phyloP scores from a whole-genome alignment of 1,284 basidiomycete genomes.

The Ceratobasidium theobromae region DNA sequence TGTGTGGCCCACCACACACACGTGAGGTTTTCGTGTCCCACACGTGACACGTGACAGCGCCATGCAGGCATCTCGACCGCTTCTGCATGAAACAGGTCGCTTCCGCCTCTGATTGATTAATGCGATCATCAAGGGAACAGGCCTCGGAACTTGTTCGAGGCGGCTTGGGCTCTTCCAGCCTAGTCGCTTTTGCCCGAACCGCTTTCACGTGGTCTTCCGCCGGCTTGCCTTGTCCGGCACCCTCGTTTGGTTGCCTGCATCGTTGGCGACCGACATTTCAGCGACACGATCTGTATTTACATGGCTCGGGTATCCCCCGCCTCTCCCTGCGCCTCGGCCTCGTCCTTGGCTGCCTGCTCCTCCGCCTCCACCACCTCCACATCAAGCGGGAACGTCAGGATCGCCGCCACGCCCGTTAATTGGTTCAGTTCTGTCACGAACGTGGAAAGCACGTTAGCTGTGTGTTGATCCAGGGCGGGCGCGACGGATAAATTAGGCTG shows the following conservation, averaged over 20 bases:
- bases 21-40: constrained; percentile 29
- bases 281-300: no score
- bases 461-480: not conserved
- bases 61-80: not conserved
- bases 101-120: constrained; percentile 29
- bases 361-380: constrained; percentile 91
- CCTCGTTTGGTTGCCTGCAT: no score
- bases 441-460: constrained; percentile 2
- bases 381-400: constrained; percentile 94
- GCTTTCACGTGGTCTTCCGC: not conserved
- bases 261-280: no score
- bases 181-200: not conserved
- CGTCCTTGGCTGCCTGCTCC: constrained; percentile 50
- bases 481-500: not conserved
- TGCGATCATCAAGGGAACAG: not conserved
- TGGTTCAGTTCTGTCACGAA: constrained; percentile 80
- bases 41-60: constrained; percentile 24
- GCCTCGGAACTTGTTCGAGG: not conserved
- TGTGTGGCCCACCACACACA: constrained; percentile 14
- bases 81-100: constrained; percentile 22
- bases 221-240: no score
- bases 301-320: constrained; percentile 8
- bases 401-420: constrained; percentile 92
- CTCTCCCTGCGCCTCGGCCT: constrained; percentile 37
- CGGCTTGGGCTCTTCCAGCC: not conserved